phyloP scores from a whole-genome alignment of 179 eudicot species.

The Beta lomatogona region DNA sequence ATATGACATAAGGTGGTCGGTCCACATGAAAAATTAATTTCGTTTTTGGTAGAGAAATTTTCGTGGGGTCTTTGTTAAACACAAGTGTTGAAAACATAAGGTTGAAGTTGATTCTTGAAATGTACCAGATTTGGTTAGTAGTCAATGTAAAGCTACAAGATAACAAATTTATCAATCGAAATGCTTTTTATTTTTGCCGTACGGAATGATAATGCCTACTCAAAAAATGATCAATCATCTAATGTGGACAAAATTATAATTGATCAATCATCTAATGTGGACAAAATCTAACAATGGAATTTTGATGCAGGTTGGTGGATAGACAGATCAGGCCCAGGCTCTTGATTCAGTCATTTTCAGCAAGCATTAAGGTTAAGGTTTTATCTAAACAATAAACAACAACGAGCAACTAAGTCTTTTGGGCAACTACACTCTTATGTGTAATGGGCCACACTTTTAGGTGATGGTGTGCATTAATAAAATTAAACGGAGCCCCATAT shows the following conservation, averaged over 20 bases:
- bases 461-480: too few species aligned
- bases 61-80: constrained; percentile 7
- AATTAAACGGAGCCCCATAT: too few species aligned
- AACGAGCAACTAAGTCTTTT: too few species aligned
- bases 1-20: constrained; percentile 15
- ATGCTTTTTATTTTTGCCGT: background rate
- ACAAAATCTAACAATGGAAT: constrained; percentile 15
- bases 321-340: constrained; percentile 27
- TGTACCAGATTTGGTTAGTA: constrained; percentile 15
- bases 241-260: constrained; percentile 16
- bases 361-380: constrained; percentile 7
- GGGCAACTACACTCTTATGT: too few species aligned
- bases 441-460: too few species aligned
- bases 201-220: background rate
- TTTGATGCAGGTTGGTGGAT: constrained; percentile 31
- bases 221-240: background rate
- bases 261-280: constrained; percentile 23
- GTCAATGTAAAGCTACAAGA: constrained; percentile 15
- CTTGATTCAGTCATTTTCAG: constrained; percentile 18
- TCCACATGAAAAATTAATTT: background rate
- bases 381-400: background rate
- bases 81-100: constrained; percentile 14
- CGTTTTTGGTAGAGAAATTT: background rate
- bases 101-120: constrained; percentile 5
- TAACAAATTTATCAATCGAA: background rate